These are phyloP conservation scores for Gamarada debralockiae DNA, from an alignment of 495 filamentous ascomycete genomes.

Conservation along the genomic window DNA sequence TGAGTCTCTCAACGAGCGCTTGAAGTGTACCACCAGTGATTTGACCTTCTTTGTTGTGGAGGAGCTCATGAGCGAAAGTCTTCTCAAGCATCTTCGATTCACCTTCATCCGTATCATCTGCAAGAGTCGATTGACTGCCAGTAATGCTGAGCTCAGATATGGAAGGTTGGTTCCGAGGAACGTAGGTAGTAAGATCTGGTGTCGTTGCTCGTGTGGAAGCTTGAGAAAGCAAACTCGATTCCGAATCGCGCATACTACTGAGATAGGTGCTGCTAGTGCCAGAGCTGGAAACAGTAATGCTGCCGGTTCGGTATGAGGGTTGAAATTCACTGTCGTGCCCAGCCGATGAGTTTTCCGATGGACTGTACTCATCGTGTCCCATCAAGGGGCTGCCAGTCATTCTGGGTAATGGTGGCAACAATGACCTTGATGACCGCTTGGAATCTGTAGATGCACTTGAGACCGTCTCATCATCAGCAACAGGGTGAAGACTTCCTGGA, in stretches of 20 bases:
- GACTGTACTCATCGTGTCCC: conserved; percentile 41
- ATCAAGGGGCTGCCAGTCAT: conserved; percentile 40
- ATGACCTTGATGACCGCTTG: conserved; percentile 22
- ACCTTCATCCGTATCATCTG: conserved; percentile 69
- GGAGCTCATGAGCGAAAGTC: conserved; percentile 84
- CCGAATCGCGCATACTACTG: conserved; percentile 72
- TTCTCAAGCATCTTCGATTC: conserved; percentile 81
- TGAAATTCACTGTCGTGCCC: conserved; percentile 41
- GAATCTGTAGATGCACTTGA: conserved; percentile 13
- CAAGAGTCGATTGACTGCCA: conserved; percentile 56
- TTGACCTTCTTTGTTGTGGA: conserved; percentile 91
- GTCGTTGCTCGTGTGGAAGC: conserved; percentile 88
- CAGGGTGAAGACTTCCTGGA: conserved; percentile 24
- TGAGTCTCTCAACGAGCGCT: conserved; percentile 89
- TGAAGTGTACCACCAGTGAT: conserved; percentile 90
- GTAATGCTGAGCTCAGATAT: conserved; percentile 54
- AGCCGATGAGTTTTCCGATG: conserved; percentile 35
- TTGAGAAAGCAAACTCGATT: conserved; percentile 74
- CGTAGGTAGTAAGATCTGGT: conserved; percentile 56
- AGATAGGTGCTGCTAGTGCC: conserved; percentile 70
- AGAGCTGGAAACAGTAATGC: conserved; percentile 47
- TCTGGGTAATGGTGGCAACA: conserved; percentile 35
- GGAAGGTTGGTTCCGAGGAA: conserved; percentile 38
- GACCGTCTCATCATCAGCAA: conserved; percentile 6
- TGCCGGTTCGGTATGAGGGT: conserved; percentile 41